Conservation (phyloP, 176 grass and related monocot genomes). For the Zoysia pacifica region DNA sequence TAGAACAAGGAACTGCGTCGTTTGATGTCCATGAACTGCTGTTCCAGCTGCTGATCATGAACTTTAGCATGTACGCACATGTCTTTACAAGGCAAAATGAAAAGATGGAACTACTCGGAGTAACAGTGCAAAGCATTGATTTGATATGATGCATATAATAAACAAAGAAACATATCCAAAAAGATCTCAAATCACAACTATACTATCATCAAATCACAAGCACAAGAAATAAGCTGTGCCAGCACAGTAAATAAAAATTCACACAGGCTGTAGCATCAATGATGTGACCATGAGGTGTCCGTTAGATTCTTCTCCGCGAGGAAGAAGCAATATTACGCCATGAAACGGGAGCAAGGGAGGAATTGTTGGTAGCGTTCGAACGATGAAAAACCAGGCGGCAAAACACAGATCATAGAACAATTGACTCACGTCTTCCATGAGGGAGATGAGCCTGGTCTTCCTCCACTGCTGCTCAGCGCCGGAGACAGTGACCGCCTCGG, state of each 20-base stretch:
- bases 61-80: not conserved
- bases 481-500: conserved; percentile 47
- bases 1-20: conserved; percentile 5
- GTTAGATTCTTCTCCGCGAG: conserved; percentile 47
- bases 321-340: conserved; percentile 38
- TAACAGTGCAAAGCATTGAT: conserved; percentile 27
- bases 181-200: conserved; percentile 31
- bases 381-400: not conserved
- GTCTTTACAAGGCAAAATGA: not conserved
- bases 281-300: conserved; percentile 59
- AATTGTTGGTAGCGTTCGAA: not conserved
- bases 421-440: conserved; percentile 87
- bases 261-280: conserved; percentile 27
- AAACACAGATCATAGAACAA: not conserved
- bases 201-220: conserved; percentile 53
- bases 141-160: conserved; percentile 41
- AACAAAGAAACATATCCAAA: conserved; percentile 37
- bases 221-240: conserved; percentile 56
- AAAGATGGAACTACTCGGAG: not conserved
- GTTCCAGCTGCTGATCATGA: conserved; percentile 4
- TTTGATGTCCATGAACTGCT: conserved; percentile 28
- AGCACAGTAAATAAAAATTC: conserved; percentile 42
- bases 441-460: conserved; percentile 87
- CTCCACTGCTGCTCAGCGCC: conserved; percentile 86
- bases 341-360: not conserved